phyloP scores from a whole-genome alignment of 305 asterid species.

The Fraxinus baroniana region DNA sequence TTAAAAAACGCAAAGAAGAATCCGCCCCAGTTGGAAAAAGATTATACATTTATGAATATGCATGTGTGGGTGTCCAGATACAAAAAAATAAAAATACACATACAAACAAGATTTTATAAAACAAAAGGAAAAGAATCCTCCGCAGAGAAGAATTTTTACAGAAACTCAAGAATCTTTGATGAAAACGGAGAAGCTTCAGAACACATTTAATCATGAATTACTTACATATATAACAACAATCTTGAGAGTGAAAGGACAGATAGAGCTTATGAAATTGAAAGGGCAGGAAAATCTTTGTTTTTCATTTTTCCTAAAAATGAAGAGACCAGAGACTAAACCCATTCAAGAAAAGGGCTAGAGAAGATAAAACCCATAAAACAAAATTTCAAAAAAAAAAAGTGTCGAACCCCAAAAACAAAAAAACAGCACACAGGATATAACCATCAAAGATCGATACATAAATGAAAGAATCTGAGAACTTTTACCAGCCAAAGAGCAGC shows the following conservation, averaged over 20 bases:
- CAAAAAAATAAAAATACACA: neutral
- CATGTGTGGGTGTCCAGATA: neutral
- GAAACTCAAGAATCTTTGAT: constrained; percentile 5
- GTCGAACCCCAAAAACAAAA: constrained; percentile 23
- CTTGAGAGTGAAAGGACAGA: neutral
- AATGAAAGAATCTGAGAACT: constrained; percentile 27
- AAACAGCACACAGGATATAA: constrained; percentile 14
- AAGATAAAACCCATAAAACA: constrained; percentile 34
- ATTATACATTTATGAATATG: neutral
- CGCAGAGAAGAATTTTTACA: neutral
- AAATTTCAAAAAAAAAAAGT: constrained; percentile 1
- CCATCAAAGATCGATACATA: constrained; percentile 31
- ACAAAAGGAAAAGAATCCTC: neutral
- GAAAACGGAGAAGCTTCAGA: neutral
- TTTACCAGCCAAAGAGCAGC: constrained; percentile 57
- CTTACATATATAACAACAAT: constrained; percentile 10
- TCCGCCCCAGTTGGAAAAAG: neutral
- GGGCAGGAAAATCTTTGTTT: neutral
- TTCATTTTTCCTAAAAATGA: constrained; percentile 1
- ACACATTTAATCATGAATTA: constrained; percentile 7
- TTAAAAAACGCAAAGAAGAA: constrained; percentile 2
- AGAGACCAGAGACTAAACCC: constrained; percentile 29
- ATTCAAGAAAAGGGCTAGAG: constrained; percentile 4
- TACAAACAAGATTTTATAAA: neutral
- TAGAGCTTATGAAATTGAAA: constrained; percentile 2